Percentiles rank a stretch among this genome's conserved stretches.
Conservation (phyloP, 2,329 filamentous ascomycete species). For the Clarireedia paspali region DNA sequence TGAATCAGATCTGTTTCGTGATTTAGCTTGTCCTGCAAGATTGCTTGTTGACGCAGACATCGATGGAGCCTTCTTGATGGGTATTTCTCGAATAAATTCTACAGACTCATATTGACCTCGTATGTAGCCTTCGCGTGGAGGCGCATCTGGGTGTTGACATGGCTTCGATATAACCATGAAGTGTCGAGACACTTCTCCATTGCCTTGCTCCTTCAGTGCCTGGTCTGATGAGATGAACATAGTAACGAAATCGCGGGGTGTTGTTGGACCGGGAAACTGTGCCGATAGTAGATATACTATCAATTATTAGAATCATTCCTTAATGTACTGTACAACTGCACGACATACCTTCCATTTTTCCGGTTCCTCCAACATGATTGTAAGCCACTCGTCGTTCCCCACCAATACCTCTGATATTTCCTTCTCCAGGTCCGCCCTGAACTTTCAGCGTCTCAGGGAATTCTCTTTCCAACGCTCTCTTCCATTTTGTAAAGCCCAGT, state of each 20-base stretch:
- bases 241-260: constrained; percentile 81
- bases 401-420: constrained; percentile 77
- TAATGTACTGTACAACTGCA: constrained; percentile 1
- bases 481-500: constrained; percentile 70
- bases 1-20: constrained; percentile 23
- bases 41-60: constrained; percentile 40
- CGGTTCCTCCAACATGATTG: constrained; percentile 45
- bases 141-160: constrained; percentile 66
- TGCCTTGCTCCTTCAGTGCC: constrained; percentile 16
- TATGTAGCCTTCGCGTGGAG: constrained; percentile 64
- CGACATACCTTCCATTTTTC: constrained; percentile 52
- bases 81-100: constrained; percentile 82
- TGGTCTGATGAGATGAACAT: constrained; percentile 59
- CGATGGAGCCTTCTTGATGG: constrained; percentile 36
- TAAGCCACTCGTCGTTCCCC: constrained; percentile 69
- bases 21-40: constrained; percentile 30
- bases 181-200: constrained; percentile 47
- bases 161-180: constrained; percentile 87
- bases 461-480: constrained; percentile 67
- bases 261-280: constrained; percentile 82
- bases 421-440: constrained; percentile 60
- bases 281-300: constrained; percentile 78
- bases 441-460: constrained; percentile 71
- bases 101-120: constrained; percentile 85
- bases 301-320: constrained; percentile 6